These are phyloP conservation scores for Sphagnum magellanicum DNA, from an alignment of 228 moss, liverwort and hornwort genomes.

Conservation along the genomic window DNA sequence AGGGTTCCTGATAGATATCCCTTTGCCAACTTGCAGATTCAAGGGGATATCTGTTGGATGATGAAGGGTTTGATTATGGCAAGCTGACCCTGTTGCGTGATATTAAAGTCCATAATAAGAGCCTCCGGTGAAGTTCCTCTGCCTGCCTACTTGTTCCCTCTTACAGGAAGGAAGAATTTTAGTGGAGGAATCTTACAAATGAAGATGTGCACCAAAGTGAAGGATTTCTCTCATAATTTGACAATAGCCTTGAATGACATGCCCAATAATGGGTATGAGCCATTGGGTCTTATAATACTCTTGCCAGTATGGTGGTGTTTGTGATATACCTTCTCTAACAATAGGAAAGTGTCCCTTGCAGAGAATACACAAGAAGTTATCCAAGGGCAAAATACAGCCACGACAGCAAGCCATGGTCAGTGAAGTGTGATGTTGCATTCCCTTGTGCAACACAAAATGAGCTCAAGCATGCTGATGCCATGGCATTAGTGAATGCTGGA, in stretches of 20 bases:
- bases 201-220: no score
- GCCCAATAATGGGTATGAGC: no score
- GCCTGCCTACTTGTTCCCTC: no score
- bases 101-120: constrained; percentile 79
- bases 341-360: constrained; percentile 17
- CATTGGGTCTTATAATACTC: no score
- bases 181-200: no score
- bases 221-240: no score
- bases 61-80: constrained; percentile 86
- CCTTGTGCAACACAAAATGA: constrained; percentile 99
- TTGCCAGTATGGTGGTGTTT: no score
- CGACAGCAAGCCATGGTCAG: constrained; percentile 97
- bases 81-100: constrained; percentile 87
- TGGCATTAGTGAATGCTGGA: constrained; percentile 88
- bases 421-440: constrained; percentile 94
- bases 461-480: constrained; percentile 96
- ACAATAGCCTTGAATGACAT: no score
- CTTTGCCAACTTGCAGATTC: constrained; percentile 50
- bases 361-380: constrained; percentile 87
- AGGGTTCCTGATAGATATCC: neutral
- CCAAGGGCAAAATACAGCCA: constrained; percentile 80
- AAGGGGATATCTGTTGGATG: constrained; percentile 91
- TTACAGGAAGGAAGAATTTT: no score
- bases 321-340: no score
- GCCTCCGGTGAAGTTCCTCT: constrained; percentile 49